Conservation (phyloP, 2,329 filamentous ascomycete species). For the Cladophialophora exuberans region DNA sequence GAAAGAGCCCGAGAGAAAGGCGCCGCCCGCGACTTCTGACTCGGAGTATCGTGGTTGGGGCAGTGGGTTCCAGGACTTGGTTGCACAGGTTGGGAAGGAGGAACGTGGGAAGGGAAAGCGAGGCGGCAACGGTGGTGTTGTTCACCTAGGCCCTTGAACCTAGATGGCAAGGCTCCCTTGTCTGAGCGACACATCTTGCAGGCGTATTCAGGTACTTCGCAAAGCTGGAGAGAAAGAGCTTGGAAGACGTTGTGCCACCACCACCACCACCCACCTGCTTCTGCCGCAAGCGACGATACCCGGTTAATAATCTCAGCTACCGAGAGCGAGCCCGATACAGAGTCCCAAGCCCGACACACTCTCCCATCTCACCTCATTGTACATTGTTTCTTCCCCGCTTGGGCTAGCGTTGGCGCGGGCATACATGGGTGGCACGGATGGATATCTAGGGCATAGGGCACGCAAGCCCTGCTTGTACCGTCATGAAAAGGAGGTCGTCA, state of each 20-base stretch:
- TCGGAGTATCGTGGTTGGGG: conserved; percentile 19
- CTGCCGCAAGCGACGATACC: neutral
- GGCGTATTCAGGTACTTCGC: neutral
- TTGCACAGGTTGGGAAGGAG: too few species aligned
- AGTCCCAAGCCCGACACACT: too few species aligned
- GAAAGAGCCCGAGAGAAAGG: neutral
- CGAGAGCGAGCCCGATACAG: too few species aligned
- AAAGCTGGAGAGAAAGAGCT: neutral
- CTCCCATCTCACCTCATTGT: too few species aligned
- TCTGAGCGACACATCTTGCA: too few species aligned
- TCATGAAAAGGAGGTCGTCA: too few species aligned
- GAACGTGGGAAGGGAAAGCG: neutral
- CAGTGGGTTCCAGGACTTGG: conserved; percentile 17
- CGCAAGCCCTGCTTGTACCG: too few species aligned
- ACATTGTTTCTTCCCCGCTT: too few species aligned
- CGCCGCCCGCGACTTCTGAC: neutral
- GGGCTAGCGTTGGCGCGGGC: too few species aligned
- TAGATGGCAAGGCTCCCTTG: neutral
- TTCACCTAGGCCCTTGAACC: conserved; percentile 11
- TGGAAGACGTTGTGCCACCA: neutral
- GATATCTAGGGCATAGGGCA: too few species aligned
- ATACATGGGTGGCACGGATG: too few species aligned
- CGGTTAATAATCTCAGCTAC: too few species aligned
- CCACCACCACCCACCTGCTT: neutral
- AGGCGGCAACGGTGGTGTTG: neutral